Evolutionary conservation across 768 basidiomycete genomes (phyloP), one percentile per base, ranked within the genome.

Genomic region (Trametes coccinea): DNA sequence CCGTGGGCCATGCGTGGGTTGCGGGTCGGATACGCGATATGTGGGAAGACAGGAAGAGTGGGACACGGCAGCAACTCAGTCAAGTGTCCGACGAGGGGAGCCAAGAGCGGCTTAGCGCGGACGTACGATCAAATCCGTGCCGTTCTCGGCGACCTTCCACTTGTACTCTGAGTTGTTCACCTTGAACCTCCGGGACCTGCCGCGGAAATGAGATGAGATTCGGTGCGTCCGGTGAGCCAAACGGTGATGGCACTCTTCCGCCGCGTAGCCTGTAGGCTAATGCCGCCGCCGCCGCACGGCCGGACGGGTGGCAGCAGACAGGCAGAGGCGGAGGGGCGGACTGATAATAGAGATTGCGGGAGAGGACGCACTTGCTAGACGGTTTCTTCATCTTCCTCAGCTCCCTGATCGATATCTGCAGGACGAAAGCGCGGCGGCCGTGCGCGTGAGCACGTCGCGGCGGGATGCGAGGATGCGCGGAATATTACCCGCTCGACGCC

Each of bases 131-230:
- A 85, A 73, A 67, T 82, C 78, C 39, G 48, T 61, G 51, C 75
- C 76, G 53, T 80, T 78, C 45, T 79, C 77, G 51, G 70, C 69
- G 40, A 79, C 70, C 70, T 82, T 85, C 84, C 84, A 85, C 64
- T 84, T 85, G 74, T 85, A 85, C 65, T 82, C 80, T 31, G 73
- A 67, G 40, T 78, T 78, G 5, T 69, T 71, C 11, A 71, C 81
- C 65, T 80, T 84, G 74, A 85, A 85, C 30, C 84, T 73, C 59
- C 84, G 80, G 10, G 84, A 85, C 59, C 84, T 83, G 49, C 33
- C 29, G 54, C 53, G 22, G 13, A 43, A 13, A 47, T 17, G 29
- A 17, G n/a, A 16, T 5, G 9, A 27, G 4, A 39, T 22, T 22
- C 22, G 22, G 27, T 17, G 29, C 2, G 33, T 47, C 17, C 10